A percentile compares a stretch with the other conserved stretches of the same genome.
Conservation (phyloP, 345 rosid genomes). For the Firmiana major region DNA sequence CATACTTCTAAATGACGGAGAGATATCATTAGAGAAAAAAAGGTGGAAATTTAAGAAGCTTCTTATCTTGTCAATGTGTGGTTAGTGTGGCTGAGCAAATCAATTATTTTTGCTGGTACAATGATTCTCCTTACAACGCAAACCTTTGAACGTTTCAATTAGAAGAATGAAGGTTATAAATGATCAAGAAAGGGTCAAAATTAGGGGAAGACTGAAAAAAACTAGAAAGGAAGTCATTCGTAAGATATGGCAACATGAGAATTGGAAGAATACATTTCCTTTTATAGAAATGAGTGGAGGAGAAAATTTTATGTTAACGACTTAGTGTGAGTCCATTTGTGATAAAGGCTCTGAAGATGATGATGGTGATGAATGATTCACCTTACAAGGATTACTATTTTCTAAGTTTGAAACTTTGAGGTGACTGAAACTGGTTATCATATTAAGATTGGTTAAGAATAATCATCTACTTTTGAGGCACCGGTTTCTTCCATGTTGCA, state of each 20-base stretch:
- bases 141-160: no score
- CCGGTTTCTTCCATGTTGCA: not conserved
- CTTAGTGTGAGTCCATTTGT: no score
- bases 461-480: not conserved
- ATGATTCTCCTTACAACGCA: not conserved
- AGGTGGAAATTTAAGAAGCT: not conserved
- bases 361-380: not conserved
- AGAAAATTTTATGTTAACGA: no score
- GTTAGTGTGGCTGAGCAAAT: not conserved
- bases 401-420: not conserved
- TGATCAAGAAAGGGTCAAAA: no score
- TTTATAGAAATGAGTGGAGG: no score
- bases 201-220: no score
- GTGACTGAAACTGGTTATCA: not conserved
- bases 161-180: no score
- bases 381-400: not conserved
- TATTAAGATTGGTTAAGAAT: not conserved
- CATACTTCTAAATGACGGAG: not conserved
- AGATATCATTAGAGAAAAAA: not conserved
- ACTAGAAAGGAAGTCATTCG: no score
- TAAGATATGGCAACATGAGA: no score
- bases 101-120: not conserved
- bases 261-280: no score
- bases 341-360: no score
- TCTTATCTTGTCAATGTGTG: not conserved